Base-by-base conservation (phyloP, 2,329 filamentous ascomycete genomes). In the Harringtonia lauricola region DNA sequence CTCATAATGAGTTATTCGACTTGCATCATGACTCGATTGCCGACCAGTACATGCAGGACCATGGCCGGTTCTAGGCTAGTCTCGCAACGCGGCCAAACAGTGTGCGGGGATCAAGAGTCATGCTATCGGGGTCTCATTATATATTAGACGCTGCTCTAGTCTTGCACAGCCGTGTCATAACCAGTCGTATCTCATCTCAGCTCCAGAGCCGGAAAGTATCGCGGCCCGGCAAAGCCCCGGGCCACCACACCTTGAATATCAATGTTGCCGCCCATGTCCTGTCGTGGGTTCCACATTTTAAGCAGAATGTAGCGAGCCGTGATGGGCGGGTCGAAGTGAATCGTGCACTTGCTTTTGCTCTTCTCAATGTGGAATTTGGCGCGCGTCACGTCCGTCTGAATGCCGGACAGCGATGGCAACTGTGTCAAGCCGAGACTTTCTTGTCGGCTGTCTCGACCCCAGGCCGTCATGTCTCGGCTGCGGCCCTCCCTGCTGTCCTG, bases 201-300 rank as follows among this genome's bases (percentile, higher is more conserved):
- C 36, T 82, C 71, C 24, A 81, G 64, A 3, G 81, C 75, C 8
- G 86, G 86, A 55, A 94, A 92, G 60, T 81, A 95, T 47, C 89
- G 76, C 10, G 86, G 84, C 5, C 90, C 90, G 0, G 86, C 85
- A 62, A 81, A 95, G 0, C 90, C 90, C 55, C 84, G 81, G 2
- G 81, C 84, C 46, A 88, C 74, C 21, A 95, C 81, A 37, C 82
- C 86, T 60, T 95, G 84, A 33, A 96, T 87, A 57, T 95, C 88
- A 50, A 95, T 94, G 55, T 94, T 94, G 46, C 68, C 68, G 6
- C 59, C 54, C 4, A 75, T 70, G 39, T 81, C 77, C 22, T 78
- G 74, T 47, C 77, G 76, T 2, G 84, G 83, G 54, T 81, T 88
- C 85, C 87, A 95, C 59, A 95, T 77, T 67, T 95, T 95, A 50